Evolutionary conservation across 1,139 yeast species (phyloP).

Genomic region (Nakaseomyces bracarensis): DNA sequence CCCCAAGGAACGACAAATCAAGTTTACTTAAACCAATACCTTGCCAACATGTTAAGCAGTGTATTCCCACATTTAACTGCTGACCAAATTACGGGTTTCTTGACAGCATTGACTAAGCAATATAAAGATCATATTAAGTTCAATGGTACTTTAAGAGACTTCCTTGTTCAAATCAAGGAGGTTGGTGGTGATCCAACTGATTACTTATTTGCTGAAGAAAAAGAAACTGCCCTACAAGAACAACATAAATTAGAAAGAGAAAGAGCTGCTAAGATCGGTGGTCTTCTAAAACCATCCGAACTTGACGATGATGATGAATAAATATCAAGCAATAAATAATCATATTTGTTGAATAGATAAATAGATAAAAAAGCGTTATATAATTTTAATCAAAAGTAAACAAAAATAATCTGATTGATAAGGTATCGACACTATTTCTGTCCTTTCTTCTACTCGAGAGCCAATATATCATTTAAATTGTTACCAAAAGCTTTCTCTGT

Average conservation of each 20-base stretch:
- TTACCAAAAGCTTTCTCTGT: too few relatives aligned
- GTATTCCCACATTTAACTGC: slow-evolving; percentile 88
- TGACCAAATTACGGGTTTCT: slow-evolving; percentile 74
- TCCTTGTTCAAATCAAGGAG: slow-evolving; percentile 91
- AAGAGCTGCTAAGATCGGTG: slow-evolving; percentile 82
- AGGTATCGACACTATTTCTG: too few relatives aligned
- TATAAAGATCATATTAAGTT: slow-evolving; percentile 71
- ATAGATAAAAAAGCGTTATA: background rate
- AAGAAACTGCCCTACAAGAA: slow-evolving; percentile 67
- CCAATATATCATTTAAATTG: too few relatives aligned
- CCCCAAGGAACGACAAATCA: slow-evolving; percentile 79
- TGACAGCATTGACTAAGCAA: slow-evolving; percentile 64
- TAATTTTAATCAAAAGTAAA: background rate
- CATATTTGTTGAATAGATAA: background rate
- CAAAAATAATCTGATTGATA: too few relatives aligned
- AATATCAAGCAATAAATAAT: background rate
- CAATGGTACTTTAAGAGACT: slow-evolving; percentile 84
- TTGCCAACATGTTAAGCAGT: slow-evolving; percentile 69
- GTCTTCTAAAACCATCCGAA: slow-evolving; percentile 92
- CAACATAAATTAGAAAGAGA: slow-evolving; percentile 65
- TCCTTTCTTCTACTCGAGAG: too few relatives aligned
- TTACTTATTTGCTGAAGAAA: slow-evolving; percentile 90
- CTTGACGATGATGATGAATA: slow-evolving; percentile 54
- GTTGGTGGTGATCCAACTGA: slow-evolving; percentile 90
- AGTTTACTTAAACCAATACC: slow-evolving; percentile 67